These are phyloP conservation scores for Cairneyella variabilis DNA, from an alignment of 495 filamentous ascomycete genomes.

Conservation along the genomic window DNA sequence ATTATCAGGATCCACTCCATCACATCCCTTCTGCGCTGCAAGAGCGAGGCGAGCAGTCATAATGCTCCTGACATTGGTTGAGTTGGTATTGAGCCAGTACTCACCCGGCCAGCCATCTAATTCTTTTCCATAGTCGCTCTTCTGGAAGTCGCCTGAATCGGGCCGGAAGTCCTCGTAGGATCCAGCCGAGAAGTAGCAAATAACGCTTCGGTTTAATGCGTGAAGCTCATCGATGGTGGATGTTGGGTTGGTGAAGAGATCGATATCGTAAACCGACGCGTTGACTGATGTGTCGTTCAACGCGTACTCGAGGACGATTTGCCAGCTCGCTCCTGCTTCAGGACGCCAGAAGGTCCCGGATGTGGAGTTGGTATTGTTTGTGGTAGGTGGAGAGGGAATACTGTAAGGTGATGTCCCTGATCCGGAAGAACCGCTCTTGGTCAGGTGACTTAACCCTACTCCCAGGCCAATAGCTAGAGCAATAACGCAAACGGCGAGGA, in stretches of 20 bases:
- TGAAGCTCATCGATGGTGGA: constrained; percentile 46
- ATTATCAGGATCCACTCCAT: constrained; percentile 70
- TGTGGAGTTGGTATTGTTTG: too few relatives aligned
- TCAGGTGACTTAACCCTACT: too few relatives aligned
- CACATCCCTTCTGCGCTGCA: constrained; percentile 58
- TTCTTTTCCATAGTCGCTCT: constrained; percentile 44
- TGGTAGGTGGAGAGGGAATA: too few relatives aligned
- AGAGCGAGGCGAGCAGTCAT: constrained; percentile 56
- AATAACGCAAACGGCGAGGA: too few relatives aligned
- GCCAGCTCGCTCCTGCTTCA: not conserved
- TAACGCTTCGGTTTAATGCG: constrained; percentile 46
- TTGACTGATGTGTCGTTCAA: not conserved
- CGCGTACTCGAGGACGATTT: not conserved
- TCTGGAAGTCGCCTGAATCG: constrained; percentile 49
- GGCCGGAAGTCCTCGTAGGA: constrained; percentile 12
- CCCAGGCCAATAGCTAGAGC: too few relatives aligned
- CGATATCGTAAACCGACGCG: constrained; percentile 50
- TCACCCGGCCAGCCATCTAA: constrained; percentile 62
- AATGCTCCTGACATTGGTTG: constrained; percentile 51
- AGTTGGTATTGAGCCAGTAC: constrained; percentile 58
- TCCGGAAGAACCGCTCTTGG: too few relatives aligned
- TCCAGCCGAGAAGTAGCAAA: constrained; percentile 73
- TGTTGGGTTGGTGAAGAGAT: constrained; percentile 51
- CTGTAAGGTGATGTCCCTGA: too few relatives aligned
- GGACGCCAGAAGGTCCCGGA: too few relatives aligned